These are phyloP conservation scores for Ampelomyces quisqualis DNA, from an alignment of 2,329 filamentous ascomycete genomes.

Conservation along the genomic window DNA sequence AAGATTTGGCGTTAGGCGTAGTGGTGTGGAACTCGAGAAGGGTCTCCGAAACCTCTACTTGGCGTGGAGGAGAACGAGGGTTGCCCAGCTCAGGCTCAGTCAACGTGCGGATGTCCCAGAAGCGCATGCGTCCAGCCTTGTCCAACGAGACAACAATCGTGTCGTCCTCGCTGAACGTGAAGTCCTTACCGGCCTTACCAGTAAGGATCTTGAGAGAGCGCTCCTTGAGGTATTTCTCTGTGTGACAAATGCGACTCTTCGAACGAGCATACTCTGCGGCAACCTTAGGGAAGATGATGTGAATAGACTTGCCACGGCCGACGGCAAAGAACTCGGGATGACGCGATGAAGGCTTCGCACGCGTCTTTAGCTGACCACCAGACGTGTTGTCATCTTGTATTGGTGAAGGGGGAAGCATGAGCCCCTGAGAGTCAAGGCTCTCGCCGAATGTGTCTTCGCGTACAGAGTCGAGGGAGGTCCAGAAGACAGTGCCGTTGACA, in stretches of 20 bases:
- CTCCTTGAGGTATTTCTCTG: slow-evolving; percentile 81
- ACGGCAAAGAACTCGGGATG: slow-evolving; percentile 95
- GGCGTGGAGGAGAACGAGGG: slow-evolving; percentile 45
- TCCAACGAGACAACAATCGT: slow-evolving; percentile 91
- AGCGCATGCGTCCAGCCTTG: slow-evolving; percentile 93
- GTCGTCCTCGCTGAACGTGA: slow-evolving; percentile 96
- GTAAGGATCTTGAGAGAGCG: slow-evolving; percentile 92
- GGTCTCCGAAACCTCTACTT: slow-evolving; percentile 80
- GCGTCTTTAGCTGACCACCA: slow-evolving; percentile 91
- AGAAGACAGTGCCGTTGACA: slow-evolving; percentile 95
- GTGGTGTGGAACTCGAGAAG: slow-evolving; percentile 85
- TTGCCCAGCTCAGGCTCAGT: slow-evolving; percentile 54
- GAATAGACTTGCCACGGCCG: slow-evolving; percentile 92
- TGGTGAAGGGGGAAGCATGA: slow-evolving; percentile 83
- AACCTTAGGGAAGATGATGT: slow-evolving; percentile 70
- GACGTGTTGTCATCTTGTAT: slow-evolving; percentile 87
- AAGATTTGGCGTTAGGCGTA: slow-evolving; percentile 86
- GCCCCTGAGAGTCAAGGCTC: slow-evolving; percentile 79
- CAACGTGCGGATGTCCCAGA: slow-evolving; percentile 92
- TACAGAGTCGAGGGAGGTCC: slow-evolving; percentile 65
- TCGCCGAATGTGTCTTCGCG: slow-evolving; percentile 66
- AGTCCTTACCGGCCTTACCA: slow-evolving; percentile 97
- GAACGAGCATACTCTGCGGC: slow-evolving; percentile 56
- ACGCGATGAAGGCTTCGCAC: slow-evolving; percentile 82
- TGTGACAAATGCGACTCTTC: slow-evolving; percentile 68